Evolutionary conservation across 1,284 basidiomycete species (phyloP), one percentile per base, ranked within the genome.

Genomic region (Apiotrichum gamsii): DNA sequence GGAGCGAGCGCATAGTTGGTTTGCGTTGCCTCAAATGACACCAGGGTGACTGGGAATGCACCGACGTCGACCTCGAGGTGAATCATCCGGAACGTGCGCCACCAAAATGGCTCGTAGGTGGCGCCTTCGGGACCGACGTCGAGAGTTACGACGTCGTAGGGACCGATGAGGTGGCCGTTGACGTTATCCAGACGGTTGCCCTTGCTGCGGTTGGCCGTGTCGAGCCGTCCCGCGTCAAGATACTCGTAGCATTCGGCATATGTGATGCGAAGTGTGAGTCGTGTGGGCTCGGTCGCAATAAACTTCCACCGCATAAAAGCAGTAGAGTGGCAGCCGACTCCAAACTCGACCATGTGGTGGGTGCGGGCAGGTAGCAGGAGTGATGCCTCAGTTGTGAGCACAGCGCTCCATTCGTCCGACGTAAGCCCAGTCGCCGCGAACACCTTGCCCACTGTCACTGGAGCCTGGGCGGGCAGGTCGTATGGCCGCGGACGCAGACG

Each of bases 181-280:
- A 44, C 38, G n/a, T 14, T 36, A 38, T 59, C 56, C 14, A 51
- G 43, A 9, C 61, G 56, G 43, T 63, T 51, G 3, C 47, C 56
- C 29, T 63, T 63, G n/a, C 51, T 57, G 6, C 61, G 47, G 8
- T 58, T 25, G 57, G 57, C 60, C 4, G 60, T 58, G 32, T 60
- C 59, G 3, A 6, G 8, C 11, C 25, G 6, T 11, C 36, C 43
- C 18, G 54, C 25, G 0, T 56, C 54, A 18, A 57, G 46, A 3
- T 49, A 40, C 45, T 62, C 61, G 36, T 63, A 63, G 3, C 55
- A 59, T 43, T 63, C 61, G 8, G 61, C 61, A 25, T 63, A 63
- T 5, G 52, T 59, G 24, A 59, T 24, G 35, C 23, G 13, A 3
- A 37, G 21, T 15, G 8, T 37, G 14, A 37, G 8, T 15, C 21